Evolutionary conservation across 2,329 filamentous ascomycete species (phyloP), one percentile per base, ranked within the genome.

Genomic region (Aureobasidium lini): DNA sequence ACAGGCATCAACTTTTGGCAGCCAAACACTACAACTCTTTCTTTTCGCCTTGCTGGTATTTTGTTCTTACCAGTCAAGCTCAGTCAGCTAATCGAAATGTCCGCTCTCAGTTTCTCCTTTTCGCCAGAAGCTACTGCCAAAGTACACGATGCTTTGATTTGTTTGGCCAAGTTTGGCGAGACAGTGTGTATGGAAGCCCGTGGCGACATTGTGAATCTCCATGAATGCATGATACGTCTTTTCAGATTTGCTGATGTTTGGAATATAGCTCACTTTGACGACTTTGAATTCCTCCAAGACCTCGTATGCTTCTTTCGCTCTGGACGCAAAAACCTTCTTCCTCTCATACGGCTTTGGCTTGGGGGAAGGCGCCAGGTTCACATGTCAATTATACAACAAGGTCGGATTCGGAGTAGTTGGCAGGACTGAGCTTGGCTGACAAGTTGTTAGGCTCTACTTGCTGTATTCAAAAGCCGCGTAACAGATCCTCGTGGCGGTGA

Each of bases 201-300:
- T 65, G 82, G 80, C 63, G 86, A 90, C 66, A 83, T 81, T 70
- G 87, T 88, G 72, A 57, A 70, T 64, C 7, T 23, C 23, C 43
- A 61, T 63, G 36, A 61, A 60, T 53, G 29, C 31, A 18, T 29
- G 28, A 42, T 57, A 40, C 18, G 6, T 2, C 11, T 1, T 50
- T 36, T 47, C 57, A 4, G 3, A 31, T 7, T 13, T 34, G 29
- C 50, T 54, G n/a, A 54, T 10, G n/a, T 16, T 13, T 7, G 4
- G 3, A 4, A 16, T 31, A 49, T 62, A 89, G 88, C 81, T 93
- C 64, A 79, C 86, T 4, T 77, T 93, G 58, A 90, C 87, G 13
- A 84, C 88, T 13, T 76, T 93, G 63, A 93, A 93, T 70, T 82
- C 83, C n/a, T 89, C 88, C 59, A 90, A 89, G 68, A 90, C 89